Conservation (phyloP, 257 asterid genomes). For the Nicotiana paniculata region DNA sequence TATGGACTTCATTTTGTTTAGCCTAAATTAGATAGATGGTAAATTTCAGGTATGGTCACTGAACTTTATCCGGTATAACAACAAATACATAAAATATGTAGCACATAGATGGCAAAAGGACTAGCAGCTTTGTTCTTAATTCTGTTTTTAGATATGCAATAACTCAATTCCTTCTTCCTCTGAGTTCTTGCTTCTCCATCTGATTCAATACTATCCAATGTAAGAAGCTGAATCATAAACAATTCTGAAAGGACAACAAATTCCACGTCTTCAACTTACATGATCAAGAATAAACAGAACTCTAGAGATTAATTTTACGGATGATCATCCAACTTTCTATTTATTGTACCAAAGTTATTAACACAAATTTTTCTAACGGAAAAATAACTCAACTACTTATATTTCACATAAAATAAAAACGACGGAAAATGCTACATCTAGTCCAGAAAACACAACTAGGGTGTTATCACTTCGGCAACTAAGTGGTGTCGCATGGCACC, state of each 20-base stretch:
- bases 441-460: too few relatives aligned
- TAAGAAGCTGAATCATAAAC: constrained; percentile 25
- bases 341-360: background rate
- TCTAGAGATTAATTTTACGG: background rate
- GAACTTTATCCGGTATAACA: too few relatives aligned
- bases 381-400: background rate
- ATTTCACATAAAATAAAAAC: too few relatives aligned
- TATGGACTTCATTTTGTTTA: too few relatives aligned
- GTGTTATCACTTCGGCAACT: too few relatives aligned
- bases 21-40: too few relatives aligned
- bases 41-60: too few relatives aligned
- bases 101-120: too few relatives aligned
- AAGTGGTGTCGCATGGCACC: too few relatives aligned
- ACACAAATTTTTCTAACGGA: background rate
- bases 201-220: constrained; percentile 22
- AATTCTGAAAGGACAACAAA: constrained; percentile 21
- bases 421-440: too few relatives aligned
- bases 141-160: background rate
- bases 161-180: constrained; percentile 21
- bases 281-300: background rate
- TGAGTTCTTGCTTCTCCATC: constrained; percentile 21
- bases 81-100: too few relatives aligned
- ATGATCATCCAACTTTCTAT: background rate
- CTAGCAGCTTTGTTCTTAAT: background rate
- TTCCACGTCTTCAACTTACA: constrained; percentile 11